These are phyloP conservation scores for Sarcocystis neurona DNA, from an alignment of 169 alveolate species.

Conservation along the genomic window DNA sequence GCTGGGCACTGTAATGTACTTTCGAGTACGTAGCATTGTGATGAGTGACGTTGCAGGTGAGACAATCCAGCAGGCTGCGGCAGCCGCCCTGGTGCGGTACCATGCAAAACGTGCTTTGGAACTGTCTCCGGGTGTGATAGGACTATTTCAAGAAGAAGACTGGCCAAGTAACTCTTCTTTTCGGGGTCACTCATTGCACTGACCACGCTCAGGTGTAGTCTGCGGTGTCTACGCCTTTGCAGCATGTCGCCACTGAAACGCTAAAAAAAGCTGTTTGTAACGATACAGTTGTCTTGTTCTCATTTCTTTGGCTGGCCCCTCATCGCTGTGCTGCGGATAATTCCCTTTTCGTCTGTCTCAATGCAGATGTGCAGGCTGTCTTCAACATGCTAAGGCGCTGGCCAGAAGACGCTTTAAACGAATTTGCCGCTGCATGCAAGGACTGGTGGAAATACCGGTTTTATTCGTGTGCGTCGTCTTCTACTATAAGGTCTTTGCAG, in stretches of 20 bases:
- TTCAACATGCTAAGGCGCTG: conserved; percentile 29
- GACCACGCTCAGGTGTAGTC: not conserved
- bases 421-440: not conserved
- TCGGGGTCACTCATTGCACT: too few relatives aligned
- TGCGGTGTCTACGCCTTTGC: not conserved
- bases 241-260: not conserved
- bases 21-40: too few relatives aligned
- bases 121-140: not conserved
- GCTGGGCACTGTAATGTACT: too few relatives aligned
- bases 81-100: conserved; percentile 9
- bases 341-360: not conserved
- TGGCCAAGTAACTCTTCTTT: conserved; percentile 10
- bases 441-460: not conserved
- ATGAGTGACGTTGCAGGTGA: too few relatives aligned
- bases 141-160: not conserved
- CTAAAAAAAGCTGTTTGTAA: not conserved
- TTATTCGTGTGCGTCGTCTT: not conserved
- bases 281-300: not conserved
- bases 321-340: not conserved
- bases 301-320: not conserved
- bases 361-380: not conserved
- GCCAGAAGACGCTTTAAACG: conserved; percentile 1
- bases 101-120: not conserved
- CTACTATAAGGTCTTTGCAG: too few relatives aligned
- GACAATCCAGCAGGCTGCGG: not conserved